phyloP scores from a whole-genome alignment of 2,329 filamentous ascomycete genomes.

The Paracoccidioides lutzii region DNA sequence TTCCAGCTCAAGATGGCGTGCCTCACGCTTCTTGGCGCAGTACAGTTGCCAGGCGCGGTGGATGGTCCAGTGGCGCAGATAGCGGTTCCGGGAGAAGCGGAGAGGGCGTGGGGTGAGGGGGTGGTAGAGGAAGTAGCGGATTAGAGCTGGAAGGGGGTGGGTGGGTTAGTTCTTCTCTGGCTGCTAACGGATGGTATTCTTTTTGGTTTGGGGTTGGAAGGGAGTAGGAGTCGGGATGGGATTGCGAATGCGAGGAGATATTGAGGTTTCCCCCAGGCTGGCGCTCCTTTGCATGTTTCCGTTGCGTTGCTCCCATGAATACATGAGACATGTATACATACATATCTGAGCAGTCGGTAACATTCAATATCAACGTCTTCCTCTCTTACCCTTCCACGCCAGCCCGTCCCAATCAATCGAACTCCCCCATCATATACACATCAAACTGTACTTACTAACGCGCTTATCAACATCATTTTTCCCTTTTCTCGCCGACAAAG shows the following conservation, averaged over 20 bases:
- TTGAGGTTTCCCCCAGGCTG: no score
- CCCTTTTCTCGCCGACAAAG: conserved; percentile 28
- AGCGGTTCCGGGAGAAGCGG: conserved; percentile 74
- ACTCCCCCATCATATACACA: not conserved
- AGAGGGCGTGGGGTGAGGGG: conserved; percentile 61
- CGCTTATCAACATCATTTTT: conserved; percentile 25
- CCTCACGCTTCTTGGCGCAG: conserved; percentile 53
- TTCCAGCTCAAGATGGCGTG: conserved; percentile 58
- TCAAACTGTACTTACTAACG: conserved; percentile 30
- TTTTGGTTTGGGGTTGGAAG: conserved; percentile 2
- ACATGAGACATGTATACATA: no score
- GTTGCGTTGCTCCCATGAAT: no score
- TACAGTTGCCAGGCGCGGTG: conserved; percentile 88
- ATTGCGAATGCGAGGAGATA: no score
- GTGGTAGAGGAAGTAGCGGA: conserved; percentile 59
- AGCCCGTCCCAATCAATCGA: not conserved
- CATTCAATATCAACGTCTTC: not conserved
- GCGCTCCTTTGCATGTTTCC: no score
- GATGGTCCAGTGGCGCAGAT: conserved; percentile 96
- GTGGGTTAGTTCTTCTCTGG: conserved; percentile 16
- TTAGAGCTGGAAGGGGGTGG: conserved; percentile 37
- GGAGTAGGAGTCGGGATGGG: not conserved
- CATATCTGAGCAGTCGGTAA: no score
- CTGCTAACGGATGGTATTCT: not conserved
- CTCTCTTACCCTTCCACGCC: not conserved